Conservation (phyloP, 495 filamentous ascomycete genomes). For the Penicillium malachiteum region DNA sequence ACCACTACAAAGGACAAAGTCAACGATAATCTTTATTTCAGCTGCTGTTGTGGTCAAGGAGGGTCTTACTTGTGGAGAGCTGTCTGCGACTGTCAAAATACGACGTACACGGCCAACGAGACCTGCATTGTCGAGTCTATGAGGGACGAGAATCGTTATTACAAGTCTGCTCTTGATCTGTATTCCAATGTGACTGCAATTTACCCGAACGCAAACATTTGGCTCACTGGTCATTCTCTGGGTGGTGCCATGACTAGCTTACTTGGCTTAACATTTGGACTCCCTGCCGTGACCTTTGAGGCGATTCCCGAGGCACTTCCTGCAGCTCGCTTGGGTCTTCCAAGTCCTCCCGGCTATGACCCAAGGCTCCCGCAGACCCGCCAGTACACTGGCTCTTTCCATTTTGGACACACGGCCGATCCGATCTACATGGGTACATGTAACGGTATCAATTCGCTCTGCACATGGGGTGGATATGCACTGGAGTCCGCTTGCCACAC, state of each 20-base stretch:
- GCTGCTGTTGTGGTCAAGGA: constrained; percentile 94
- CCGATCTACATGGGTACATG: constrained; percentile 93
- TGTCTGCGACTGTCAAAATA: constrained; percentile 85
- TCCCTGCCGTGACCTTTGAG: constrained; percentile 86
- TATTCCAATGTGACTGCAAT: constrained; percentile 88
- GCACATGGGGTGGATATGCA: constrained; percentile 91
- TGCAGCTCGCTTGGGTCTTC: constrained; percentile 80
- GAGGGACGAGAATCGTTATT: constrained; percentile 82
- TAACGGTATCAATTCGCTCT: constrained; percentile 81
- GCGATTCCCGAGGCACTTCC: constrained; percentile 87
- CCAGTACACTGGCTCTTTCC: constrained; percentile 74
- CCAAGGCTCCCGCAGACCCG: constrained; percentile 67
- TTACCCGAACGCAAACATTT: constrained; percentile 83
- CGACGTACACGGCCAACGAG: constrained; percentile 83
- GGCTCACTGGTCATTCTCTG: constrained; percentile 86
- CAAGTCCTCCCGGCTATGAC: constrained; percentile 75
- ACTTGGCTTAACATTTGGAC: constrained; percentile 84
- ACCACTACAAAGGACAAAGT: constrained; percentile 96
- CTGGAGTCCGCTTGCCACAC: constrained; percentile 90
- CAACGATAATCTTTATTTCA: constrained; percentile 97
- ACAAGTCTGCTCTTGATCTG: constrained; percentile 78
- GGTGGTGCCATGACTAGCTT: constrained; percentile 84
- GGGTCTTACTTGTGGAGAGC: constrained; percentile 83
- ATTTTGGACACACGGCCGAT: constrained; percentile 95
- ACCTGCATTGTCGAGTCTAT: constrained; percentile 79